Percentiles rank a stretch among this genome's conserved stretches.
Conservation (phyloP, 176 grass and related monocot genomes). For the Juncus effusus region DNA sequence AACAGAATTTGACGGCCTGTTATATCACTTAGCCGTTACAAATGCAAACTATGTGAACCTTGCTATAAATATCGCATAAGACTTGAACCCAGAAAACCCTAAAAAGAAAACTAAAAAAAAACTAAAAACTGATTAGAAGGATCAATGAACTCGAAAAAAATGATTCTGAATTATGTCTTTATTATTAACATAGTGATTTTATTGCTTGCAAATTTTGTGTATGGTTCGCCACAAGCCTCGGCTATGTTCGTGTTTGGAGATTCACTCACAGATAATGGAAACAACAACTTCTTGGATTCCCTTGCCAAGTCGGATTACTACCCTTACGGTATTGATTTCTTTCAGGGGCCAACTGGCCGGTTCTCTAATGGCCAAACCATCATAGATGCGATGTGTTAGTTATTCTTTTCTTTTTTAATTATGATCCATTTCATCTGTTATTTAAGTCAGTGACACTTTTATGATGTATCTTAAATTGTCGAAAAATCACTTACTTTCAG, state of each 20-base stretch:
- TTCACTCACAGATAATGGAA: constrained; percentile 46
- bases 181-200: constrained; percentile 8
- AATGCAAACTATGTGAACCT: constrained; percentile 4
- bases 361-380: constrained; percentile 53
- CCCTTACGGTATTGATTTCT: constrained; percentile 49
- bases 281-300: constrained; percentile 40
- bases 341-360: constrained; percentile 45
- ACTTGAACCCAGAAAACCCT: not conserved
- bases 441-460: constrained; percentile 7
- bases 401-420: not conserved
- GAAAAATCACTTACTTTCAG: not conserved
- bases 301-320: constrained; percentile 45
- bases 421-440: constrained; percentile 7
- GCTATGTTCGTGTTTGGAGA: constrained; percentile 52
- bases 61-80: not conserved
- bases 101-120: not conserved
- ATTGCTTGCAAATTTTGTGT: constrained; percentile 4
- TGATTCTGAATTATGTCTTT: constrained; percentile 4
- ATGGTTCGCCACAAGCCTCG: constrained; percentile 18
- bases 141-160: constrained; percentile 15
- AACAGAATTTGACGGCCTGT: constrained; percentile 24
- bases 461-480: not conserved
- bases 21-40: constrained; percentile 16
- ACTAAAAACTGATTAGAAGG: not conserved
- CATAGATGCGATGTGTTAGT: constrained; percentile 39